These are phyloP conservation scores for Toxoplasma gondii DNA, from an alignment of 169 alveolate genomes.

Conservation along the genomic window DNA sequence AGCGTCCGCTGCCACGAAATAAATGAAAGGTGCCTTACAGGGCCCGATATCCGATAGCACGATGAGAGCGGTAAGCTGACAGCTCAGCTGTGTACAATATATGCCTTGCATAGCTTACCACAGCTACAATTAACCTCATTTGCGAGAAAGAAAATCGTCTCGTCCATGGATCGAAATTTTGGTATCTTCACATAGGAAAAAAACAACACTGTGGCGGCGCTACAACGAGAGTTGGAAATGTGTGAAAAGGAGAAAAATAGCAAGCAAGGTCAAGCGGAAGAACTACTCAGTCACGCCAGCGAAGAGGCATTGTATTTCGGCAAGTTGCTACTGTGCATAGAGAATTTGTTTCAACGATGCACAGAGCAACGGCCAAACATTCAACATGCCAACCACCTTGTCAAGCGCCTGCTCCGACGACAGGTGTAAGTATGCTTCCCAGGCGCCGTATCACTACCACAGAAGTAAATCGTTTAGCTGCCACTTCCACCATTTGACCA, in stretches of 20 bases:
- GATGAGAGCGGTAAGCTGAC: no score
- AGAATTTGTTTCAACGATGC: constrained; percentile 4
- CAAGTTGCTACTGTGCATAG: neutral
- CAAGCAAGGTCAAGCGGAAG: constrained; percentile 2
- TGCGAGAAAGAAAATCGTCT: no score
- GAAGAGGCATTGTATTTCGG: constrained; percentile 33
- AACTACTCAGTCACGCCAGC: neutral
- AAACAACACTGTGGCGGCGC: constrained; percentile 1
- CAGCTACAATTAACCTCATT: no score
- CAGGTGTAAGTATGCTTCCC: neutral
- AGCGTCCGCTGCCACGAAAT: neutral
- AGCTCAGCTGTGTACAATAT: no score
- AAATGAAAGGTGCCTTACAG: no score
- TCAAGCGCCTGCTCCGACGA: neutral
- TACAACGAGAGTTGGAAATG: constrained; percentile 3
- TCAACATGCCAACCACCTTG: neutral
- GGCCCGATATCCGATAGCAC: no score
- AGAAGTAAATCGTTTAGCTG: no score
- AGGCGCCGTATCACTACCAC: no score
- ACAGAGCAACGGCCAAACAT: neutral
- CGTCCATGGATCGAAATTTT: neutral
- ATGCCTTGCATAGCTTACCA: no score
- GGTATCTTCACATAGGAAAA: neutral
- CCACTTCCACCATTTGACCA: no score
- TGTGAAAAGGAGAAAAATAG: neutral